Percentiles rank a stretch among this genome's conserved stretches.
Evolutionary conservation across 2,329 filamentous ascomycete species (phyloP).

Genomic region (Nigrospora oryzae): DNA sequence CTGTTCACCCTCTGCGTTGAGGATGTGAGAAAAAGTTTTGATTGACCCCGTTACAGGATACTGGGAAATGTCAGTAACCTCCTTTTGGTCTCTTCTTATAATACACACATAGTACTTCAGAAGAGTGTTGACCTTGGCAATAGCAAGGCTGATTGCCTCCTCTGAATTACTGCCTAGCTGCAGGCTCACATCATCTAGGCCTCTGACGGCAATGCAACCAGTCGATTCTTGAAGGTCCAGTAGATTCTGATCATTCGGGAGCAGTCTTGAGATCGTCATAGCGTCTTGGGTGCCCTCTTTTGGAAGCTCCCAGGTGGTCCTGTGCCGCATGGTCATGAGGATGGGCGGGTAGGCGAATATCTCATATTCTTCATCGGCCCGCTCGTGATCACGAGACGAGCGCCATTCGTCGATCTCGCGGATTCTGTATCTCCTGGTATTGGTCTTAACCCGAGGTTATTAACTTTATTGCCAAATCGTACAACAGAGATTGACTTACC

Average conservation of each 20-base stretch:
- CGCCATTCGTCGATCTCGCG: constrained; percentile 1
- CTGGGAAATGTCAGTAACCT: not conserved
- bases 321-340: not conserved
- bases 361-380: constrained; percentile 1
- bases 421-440: not conserved
- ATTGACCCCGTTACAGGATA: not conserved
- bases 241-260: not conserved
- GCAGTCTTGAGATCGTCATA: constrained; percentile 1
- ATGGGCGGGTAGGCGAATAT: constrained; percentile 2
- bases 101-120: constrained; percentile 4
- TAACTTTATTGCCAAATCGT: not conserved
- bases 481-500: not conserved
- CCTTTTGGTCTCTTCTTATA: not conserved
- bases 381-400: not conserved
- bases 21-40: not conserved
- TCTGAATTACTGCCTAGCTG: constrained; percentile 2
- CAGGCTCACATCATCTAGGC: constrained; percentile 1
- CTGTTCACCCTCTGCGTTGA: not conserved
- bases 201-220: not conserved
- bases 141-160: not conserved
- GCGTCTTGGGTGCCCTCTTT: not conserved
- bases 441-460: not conserved
- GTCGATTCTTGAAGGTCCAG: not conserved
- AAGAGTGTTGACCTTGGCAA: constrained; percentile 2
- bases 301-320: constrained; percentile 2